Evolutionary conservation across 2,329 filamentous ascomycete genomes (phyloP).

Genomic region (Epichloe scottii): DNA sequence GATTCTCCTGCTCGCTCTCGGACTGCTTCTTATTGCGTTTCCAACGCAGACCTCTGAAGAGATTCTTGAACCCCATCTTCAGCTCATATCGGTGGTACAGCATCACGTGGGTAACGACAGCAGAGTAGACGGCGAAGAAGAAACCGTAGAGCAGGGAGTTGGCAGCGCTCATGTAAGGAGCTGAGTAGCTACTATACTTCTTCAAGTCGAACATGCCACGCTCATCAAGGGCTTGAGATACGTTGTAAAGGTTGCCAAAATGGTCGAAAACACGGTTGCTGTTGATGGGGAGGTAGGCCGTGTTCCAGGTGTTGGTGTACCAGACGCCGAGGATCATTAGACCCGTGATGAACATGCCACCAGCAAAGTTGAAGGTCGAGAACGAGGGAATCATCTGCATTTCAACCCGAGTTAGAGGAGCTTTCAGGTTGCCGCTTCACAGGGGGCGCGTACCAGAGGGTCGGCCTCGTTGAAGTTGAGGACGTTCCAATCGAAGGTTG

Average conservation of each 20-base stretch:
- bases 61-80: conserved; percentile 21
- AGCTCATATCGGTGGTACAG: conserved; percentile 29
- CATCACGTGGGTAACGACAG: conserved; percentile 25
- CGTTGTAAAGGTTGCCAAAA: conserved; percentile 25
- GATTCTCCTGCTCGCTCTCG: not conserved
- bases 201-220: conserved; percentile 22
- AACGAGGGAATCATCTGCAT: conserved; percentile 22
- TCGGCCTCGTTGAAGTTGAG: conserved; percentile 16
- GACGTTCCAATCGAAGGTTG: conserved; percentile 33
- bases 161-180: conserved; percentile 27
- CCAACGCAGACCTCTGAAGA: conserved; percentile 14
- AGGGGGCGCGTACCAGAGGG: conserved; percentile 15
- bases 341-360: conserved; percentile 17
- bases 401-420: not conserved
- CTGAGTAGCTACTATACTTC: conserved; percentile 29
- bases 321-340: conserved; percentile 19
- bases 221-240: conserved; percentile 21
- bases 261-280: conserved; percentile 28
- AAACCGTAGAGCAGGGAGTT: conserved; percentile 23
- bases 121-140: conserved; percentile 30
- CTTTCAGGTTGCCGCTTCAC: not conserved
- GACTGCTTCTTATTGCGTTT: conserved; percentile 13
- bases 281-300: conserved; percentile 27
- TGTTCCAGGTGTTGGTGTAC: conserved; percentile 23
- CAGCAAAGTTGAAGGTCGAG: conserved; percentile 22